Base-by-base conservation (phyloP, 352 stramenopile species). In the Phytophthora ohioensis region DNA sequence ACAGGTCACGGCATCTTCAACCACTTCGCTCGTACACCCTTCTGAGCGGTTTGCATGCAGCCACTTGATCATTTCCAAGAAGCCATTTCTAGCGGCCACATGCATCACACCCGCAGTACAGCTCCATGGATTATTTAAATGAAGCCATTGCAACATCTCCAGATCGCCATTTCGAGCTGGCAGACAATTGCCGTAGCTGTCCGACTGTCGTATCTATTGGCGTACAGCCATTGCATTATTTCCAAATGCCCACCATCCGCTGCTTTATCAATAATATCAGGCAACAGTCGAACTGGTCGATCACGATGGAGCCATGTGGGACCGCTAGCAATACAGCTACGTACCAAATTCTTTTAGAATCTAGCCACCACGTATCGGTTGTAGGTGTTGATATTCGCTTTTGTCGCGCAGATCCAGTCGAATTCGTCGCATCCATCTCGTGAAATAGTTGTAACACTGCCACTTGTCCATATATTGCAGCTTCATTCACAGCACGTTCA, bases 21-120 rank as follows among this genome's bases (percentile, higher is more conserved):
- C 32, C 17, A 17, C 45, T 10, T 31, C 34, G 9, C 4, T 12
- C 3, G 45, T 51, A 15, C 45, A 51, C 3, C 12, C 54, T n/a
- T 48, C 36, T 6, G 17, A 10, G 27, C 30, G 39, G 31, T 32
- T 21, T 7, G 38, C 10, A 2, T 35, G 31, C 30, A 61, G 32
- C 39, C 39, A 61, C 41, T 62, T 42, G 8, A 62, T 15, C 6
- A 45, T n/a, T 34, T 38, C 54, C 11, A 61, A 41, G 11, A 51
- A 27, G 2, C 54, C 54, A 7, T 49, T 15, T 21, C 31, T 36
- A 39, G 39, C 54, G 10, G 38, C 54, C 27, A 17, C 0, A 17
- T 61, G 10, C 27, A 61, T 13, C 17, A 21, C 36, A 3, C 13
- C 4, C 3, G 39, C 5, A 11, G 30, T 61, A 27, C 31, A 36